A percentile compares a stretch with the other conserved stretches of the same genome.
phyloP scores from a whole-genome alignment of 2,329 filamentous ascomycete genomes.

The Incumbomyces lentus region DNA sequence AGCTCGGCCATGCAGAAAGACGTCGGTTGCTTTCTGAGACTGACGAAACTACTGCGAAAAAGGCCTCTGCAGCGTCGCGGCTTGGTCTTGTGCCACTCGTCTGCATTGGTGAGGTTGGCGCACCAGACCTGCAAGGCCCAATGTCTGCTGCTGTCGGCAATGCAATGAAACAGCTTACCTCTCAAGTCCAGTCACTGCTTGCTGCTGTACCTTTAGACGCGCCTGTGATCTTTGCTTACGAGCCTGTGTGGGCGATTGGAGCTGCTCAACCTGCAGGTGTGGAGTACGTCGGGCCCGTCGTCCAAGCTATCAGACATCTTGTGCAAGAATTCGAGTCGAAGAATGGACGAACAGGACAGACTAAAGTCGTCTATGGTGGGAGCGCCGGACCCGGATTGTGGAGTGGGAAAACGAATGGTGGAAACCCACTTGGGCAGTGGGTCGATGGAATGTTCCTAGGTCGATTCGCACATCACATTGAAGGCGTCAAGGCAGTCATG shows the following conservation, averaged over 20 bases:
- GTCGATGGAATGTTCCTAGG: constrained; percentile 76
- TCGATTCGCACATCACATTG: constrained; percentile 67
- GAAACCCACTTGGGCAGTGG: constrained; percentile 47
- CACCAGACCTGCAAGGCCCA: constrained; percentile 29
- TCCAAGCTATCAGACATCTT: constrained; percentile 49
- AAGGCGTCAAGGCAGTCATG: constrained; percentile 61
- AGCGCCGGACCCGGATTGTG: constrained; percentile 74
- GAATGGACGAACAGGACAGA: constrained; percentile 45
- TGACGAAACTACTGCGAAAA: constrained; percentile 56
- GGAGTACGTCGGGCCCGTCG: constrained; percentile 62
- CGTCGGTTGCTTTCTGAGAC: constrained; percentile 63
- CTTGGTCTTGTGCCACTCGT: constrained; percentile 68
- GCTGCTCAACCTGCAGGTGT: constrained; percentile 59
- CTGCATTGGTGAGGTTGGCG: constrained; percentile 63
- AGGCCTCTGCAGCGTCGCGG: constrained; percentile 56
- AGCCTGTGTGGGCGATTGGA: constrained; percentile 84
- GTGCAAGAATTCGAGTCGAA: constrained; percentile 28
- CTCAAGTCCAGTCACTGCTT: constrained; percentile 57
- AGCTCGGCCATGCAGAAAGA: constrained; percentile 73
- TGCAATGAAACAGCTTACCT: constrained; percentile 56
- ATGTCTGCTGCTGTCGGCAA: constrained; percentile 35
- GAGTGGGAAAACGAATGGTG: constrained; percentile 27
- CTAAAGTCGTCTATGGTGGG: constrained; percentile 69
- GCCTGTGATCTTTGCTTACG: constrained; percentile 70
- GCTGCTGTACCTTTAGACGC: constrained; percentile 49